Percentiles rank a stretch among this genome's conserved stretches.
phyloP scores from a whole-genome alignment of 2,329 filamentous ascomycete genomes.

The Didymella lethalis region DNA sequence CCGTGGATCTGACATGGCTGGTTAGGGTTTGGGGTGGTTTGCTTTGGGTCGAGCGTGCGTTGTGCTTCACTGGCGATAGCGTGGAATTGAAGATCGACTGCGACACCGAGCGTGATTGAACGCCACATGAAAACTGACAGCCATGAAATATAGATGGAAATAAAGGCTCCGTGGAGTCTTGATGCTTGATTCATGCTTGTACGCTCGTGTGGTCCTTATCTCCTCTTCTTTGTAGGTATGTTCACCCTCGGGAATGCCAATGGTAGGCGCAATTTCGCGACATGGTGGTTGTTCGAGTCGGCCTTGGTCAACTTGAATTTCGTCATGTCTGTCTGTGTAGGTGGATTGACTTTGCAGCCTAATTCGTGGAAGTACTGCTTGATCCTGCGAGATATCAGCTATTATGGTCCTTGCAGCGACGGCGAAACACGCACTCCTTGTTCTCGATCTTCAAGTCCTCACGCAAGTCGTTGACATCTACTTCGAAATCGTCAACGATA shows the following conservation, averaged over 20 bases:
- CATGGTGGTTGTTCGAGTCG: constrained; percentile 65
- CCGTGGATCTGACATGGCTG: constrained; percentile 15
- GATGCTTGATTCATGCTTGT: constrained; percentile 8
- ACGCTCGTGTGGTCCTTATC: constrained; percentile 22
- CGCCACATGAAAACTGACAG: constrained; percentile 5
- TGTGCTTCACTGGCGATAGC: constrained; percentile 4
- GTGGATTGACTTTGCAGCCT: constrained; percentile 67
- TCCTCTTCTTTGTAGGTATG: constrained; percentile 29
- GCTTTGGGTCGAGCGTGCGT: constrained; percentile 2
- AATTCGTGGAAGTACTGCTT: constrained; percentile 78
- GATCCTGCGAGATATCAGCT: constrained; percentile 53
- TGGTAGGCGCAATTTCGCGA: constrained; percentile 79
- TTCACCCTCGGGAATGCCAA: constrained; percentile 77
- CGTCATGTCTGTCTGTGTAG: constrained; percentile 57
- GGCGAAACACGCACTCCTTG: constrained; percentile 59
- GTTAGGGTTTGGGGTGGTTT: constrained; percentile 5
- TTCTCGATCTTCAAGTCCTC: constrained; percentile 77
- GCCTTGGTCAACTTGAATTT: constrained; percentile 68
- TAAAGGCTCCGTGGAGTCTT: constrained; percentile 10
- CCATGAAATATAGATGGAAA: constrained; percentile 1
- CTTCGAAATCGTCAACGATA: constrained; percentile 75
- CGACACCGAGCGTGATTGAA: constrained; percentile 3
- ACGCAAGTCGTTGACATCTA: constrained; percentile 73
- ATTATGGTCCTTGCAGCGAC: too few species aligned
- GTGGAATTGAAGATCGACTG: constrained; percentile 6